Evolutionary conservation across 352 stramenopile species (phyloP), one percentile per base, ranked within the genome.

Genomic region (Achlya hypogyna): DNA sequence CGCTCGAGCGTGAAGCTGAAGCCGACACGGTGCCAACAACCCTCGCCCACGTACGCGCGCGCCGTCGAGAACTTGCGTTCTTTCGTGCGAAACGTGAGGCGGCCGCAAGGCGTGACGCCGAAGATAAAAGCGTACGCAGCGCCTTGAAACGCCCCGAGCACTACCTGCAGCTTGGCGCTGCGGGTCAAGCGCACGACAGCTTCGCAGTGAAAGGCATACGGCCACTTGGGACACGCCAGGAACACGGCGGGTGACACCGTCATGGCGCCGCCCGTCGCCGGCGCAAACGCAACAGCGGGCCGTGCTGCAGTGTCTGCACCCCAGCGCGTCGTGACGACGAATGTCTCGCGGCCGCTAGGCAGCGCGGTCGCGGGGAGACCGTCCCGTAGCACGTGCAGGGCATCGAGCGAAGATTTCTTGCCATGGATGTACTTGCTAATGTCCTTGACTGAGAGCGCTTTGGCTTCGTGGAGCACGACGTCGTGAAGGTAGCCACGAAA

Each of bases 381-480:
- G 2, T 56, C 49, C 10, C 31, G 25, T 20, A 16, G 18, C 18
- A 56, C 31, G 6, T 56, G 25, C 25, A 56, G 6, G 2, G 49
- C 49, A 10, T 66, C 38, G 34, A 66, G 22, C 3, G 20, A 28
- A 16, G n/a, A 5, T 27, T 66, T 66, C 38, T 54, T 54, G 5
- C 43, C 29, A 5, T 34, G 22, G n/a, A 66, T 27, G 34, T 22
- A 35, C 47, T 66, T 66, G 20, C 16, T 2, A 12, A 66, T 2
- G 28, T 66, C 59, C 25, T 66, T 66, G 32, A 49, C 59, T 9
- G 59, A 58, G 29, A 51, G 38, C 27, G 35, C 59, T 66, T 43
- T 27, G 22, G 59, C 27, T 58, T 51, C 22, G 25, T 66, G 38
- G 5, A 66, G 38, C 9, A 20, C 6, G 16, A 47, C 38, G 32